Conservation (phyloP, 352 stramenopile species). For the Globisporangium echinulatum region DNA sequence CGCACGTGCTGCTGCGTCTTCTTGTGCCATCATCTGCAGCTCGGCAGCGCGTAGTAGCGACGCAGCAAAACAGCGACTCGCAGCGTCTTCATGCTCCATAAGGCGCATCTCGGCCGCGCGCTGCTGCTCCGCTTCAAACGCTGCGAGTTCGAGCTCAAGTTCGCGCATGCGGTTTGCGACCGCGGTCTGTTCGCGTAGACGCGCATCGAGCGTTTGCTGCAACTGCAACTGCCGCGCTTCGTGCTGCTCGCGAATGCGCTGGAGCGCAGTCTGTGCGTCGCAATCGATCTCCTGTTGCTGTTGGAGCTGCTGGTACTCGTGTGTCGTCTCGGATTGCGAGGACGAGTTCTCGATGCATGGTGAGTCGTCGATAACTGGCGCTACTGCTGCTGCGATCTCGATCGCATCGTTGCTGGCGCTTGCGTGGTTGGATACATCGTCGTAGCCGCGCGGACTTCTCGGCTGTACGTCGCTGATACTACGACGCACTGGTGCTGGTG, state of each 20-base stretch:
- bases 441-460: too few relatives aligned
- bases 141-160: conserved; percentile 7
- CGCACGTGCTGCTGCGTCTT: conserved; percentile 2
- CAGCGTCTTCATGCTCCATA: conserved; percentile 22
- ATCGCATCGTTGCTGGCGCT: too few relatives aligned
- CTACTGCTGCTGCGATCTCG: too few relatives aligned
- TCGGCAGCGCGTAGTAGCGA: neutral
- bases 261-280: neutral
- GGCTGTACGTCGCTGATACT: too few relatives aligned
- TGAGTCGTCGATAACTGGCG: too few relatives aligned
- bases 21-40: neutral
- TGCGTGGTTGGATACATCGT: too few relatives aligned
- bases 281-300: neutral
- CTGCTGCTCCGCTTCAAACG: conserved; percentile 11
- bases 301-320: neutral
- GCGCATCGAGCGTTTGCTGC: conserved; percentile 16
- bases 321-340: too few relatives aligned
- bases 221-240: conserved; percentile 7
- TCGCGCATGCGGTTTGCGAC: conserved; percentile 15
- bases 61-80: neutral
- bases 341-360: too few relatives aligned
- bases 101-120: neutral
- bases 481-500: too few relatives aligned
- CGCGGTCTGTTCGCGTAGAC: conserved; percentile 20
- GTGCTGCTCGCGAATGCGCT: conserved; percentile 10